Base-by-base conservation (phyloP, 176 grass and related monocot species). In the Bothriochloa decipiens region DNA sequence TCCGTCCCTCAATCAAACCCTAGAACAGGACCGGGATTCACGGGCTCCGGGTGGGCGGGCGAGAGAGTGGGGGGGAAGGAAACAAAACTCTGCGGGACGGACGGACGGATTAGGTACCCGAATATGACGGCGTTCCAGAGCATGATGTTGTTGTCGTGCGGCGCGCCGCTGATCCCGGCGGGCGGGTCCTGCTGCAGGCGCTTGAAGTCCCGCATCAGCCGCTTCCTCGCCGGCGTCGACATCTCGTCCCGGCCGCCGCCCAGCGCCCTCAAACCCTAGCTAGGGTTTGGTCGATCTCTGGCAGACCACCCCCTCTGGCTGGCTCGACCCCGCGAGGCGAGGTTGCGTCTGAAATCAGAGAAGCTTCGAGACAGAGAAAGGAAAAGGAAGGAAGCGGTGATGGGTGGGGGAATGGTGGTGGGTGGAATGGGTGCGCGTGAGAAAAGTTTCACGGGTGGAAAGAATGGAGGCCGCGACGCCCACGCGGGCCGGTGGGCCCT, bases 61-160 rank as follows among this genome's bases (percentile, higher is more conserved):
- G n/a, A n/a, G 12, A 5, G n/a, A 25, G 35, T 7, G 32, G 17
- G 47, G 20, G 6, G 18, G n/a, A n/a, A n/a, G n/a, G n/a, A n/a
- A n/a, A n/a, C 5, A n/a, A 55, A 46, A n/a, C 53, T 58, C 53
- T 11, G 70, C 35, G 35, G 35, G 35, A 36, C 29, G 6, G 70
- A n/a, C n/a, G 33, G 46, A 41, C 6, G 35, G 37, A 40, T 16
- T 10, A 45, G 27, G 17, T 25, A 97, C 95, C 96, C 93, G 72
- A 98, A 98, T 75, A 98, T 98, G 75, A 98, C 93, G 67, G 96
- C 96, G 89, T 98, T 98, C 96, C 96, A 98, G 5, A 95, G 91
- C 93, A 93, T 98, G 83, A 98, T 98, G 85, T 98, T 95, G 89
- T 93, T 98, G 70, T 98, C 96, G 55, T 95, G 91, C 25, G 96